phyloP scores from a whole-genome alignment of 495 filamentous ascomycete species.

The Aspergillus sclerotiicarbonarius region DNA sequence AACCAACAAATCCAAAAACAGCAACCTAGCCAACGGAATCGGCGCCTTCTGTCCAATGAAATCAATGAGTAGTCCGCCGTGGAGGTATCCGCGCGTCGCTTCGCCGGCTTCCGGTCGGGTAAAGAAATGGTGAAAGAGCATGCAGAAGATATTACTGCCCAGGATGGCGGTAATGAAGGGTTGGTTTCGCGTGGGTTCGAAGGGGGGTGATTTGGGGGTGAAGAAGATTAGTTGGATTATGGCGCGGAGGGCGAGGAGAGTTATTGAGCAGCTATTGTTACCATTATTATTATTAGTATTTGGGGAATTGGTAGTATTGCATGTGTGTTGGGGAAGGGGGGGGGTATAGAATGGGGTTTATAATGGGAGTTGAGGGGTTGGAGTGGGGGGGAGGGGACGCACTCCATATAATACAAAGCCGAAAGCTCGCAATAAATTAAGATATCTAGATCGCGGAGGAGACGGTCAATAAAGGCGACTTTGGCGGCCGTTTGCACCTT shows the following conservation, averaged over 20 bases:
- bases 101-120: constrained; percentile 67
- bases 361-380: background rate
- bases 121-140: constrained; percentile 65
- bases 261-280: constrained; percentile 67
- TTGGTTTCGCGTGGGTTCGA: constrained; percentile 59
- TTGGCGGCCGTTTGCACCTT: constrained; percentile 40
- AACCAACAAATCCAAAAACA: constrained; percentile 64
- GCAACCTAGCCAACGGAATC: constrained; percentile 59
- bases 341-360: background rate
- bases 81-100: constrained; percentile 73
- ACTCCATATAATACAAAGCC: constrained; percentile 91
- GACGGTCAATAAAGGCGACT: constrained; percentile 62
- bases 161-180: constrained; percentile 71
- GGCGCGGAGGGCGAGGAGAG: constrained; percentile 67
- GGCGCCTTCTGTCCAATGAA: constrained; percentile 84
- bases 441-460: constrained; percentile 73
- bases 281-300: background rate
- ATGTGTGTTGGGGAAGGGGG: background rate
- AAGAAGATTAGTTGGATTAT: constrained; percentile 72
- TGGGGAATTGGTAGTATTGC: background rate
- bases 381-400: constrained; percentile 27
- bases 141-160: constrained; percentile 67
- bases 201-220: constrained; percentile 70
- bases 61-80: constrained; percentile 82
- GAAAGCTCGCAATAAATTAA: constrained; percentile 79